A percentile compares a stretch with the other conserved stretches of the same genome.
Conservation (phyloP, 1,284 basidiomycete species). For the Leccinum colubrinum region DNA sequence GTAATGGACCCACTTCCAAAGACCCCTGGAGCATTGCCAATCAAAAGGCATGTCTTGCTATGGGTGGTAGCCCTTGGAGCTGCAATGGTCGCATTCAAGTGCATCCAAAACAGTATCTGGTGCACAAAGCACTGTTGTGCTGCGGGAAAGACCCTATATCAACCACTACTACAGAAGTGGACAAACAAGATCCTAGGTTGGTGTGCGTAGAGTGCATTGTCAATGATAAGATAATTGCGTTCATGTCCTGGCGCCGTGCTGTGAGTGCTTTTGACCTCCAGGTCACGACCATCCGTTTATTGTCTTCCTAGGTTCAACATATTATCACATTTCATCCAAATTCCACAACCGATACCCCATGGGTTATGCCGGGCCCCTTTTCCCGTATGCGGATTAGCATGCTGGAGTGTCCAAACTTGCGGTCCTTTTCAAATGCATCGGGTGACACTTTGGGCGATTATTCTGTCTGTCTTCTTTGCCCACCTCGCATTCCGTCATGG, state of each 20-base stretch:
- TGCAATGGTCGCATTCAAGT: constrained; percentile 24
- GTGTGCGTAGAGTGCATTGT: constrained; percentile 19
- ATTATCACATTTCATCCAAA: constrained; percentile 16
- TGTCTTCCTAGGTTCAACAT: constrained; percentile 21
- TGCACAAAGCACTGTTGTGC: constrained; percentile 17
- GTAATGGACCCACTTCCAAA: constrained; percentile 11
- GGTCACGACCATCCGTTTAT: background rate
- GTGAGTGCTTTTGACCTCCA: constrained; percentile 9
- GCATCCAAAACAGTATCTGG: constrained; percentile 20
- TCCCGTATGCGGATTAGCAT: constrained; percentile 1
- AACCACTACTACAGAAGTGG: constrained; percentile 30
- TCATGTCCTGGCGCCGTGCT: constrained; percentile 27
- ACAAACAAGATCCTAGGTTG: constrained; percentile 18
- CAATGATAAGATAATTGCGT: constrained; percentile 4
- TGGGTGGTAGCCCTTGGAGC: constrained; percentile 34
- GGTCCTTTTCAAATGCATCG: background rate
- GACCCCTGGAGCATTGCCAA: constrained; percentile 24
- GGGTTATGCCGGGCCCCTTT: constrained; percentile 8
- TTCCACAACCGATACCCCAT: constrained; percentile 5
- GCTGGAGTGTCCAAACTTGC: background rate
- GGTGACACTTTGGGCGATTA: constrained; percentile 14
- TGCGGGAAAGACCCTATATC: constrained; percentile 26
- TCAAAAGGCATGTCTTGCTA: constrained; percentile 22
- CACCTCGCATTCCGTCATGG: constrained; percentile 31
- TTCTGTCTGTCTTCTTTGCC: constrained; percentile 26